Conservation (phyloP, 768 basidiomycete genomes). For the Aureoboletus auriporus region DNA sequence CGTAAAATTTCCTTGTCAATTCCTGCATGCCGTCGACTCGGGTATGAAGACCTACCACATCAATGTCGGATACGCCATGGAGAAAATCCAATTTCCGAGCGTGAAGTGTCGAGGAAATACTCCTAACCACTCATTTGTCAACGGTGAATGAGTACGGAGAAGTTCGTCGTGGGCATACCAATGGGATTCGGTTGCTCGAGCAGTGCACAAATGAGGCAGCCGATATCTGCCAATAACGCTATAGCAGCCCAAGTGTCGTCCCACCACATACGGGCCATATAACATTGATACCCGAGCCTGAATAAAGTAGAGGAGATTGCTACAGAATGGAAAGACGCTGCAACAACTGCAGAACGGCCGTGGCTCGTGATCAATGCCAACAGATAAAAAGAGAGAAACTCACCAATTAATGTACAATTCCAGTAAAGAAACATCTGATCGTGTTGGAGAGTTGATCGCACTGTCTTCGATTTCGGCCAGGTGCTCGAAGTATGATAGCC, state of each 20-base stretch:
- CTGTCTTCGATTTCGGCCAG: too few relatives aligned
- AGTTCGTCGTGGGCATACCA: slow-evolving; percentile 1
- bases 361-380: neutral
- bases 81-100: slow-evolving; percentile 9
- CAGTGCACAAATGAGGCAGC: slow-evolving; percentile 1
- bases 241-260: slow-evolving; percentile 21
- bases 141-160: neutral
- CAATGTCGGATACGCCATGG: slow-evolving; percentile 15
- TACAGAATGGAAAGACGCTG: slow-evolving; percentile 16
- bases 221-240: slow-evolving; percentile 13
- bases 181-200: slow-evolving; percentile 8
- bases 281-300: slow-evolving; percentile 19
- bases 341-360: slow-evolving; percentile 7
- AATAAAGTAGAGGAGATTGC: slow-evolving; percentile 21
- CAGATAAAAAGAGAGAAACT: neutral
- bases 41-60: slow-evolving; percentile 5
- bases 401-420: slow-evolving; percentile 4
- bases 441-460: neutral
- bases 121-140: slow-evolving; percentile 4
- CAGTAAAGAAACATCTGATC: slow-evolving; percentile 1
- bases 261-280: slow-evolving; percentile 22
- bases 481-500: too few relatives aligned
- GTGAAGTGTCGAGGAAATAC: slow-evolving; percentile 2
- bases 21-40: neutral
- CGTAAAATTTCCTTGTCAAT: neutral